Evolutionary conservation across 1,284 basidiomycete genomes (phyloP).

Genomic region (Trichosporon sp.): DNA sequence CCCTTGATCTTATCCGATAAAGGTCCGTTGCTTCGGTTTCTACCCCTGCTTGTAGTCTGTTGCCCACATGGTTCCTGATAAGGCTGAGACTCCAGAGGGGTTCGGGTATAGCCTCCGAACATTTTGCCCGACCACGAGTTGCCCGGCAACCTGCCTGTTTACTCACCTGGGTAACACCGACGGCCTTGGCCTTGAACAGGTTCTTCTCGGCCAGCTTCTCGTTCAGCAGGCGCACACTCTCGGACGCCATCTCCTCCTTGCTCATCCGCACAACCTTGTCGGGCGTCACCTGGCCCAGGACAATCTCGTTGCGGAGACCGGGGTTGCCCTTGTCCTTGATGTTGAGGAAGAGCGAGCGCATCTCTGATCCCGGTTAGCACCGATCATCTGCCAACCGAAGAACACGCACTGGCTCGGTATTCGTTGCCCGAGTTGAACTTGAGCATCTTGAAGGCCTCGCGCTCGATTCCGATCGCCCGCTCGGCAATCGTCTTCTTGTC

Average conservation of each 20-base stretch:
- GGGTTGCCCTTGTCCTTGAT: conserved; percentile 96
- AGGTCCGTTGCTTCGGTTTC: not conserved
- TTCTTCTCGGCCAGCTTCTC: conserved; percentile 81
- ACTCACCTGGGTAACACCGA: conserved; percentile 66
- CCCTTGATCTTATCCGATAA: not conserved
- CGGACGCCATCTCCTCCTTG: conserved; percentile 90
- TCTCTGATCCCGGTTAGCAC: conserved; percentile 60
- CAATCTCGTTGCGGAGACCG: conserved; percentile 72
- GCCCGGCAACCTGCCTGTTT: not conserved
- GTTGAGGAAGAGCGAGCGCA: conserved; percentile 85
- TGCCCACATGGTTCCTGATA: not conserved
- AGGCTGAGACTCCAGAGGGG: too few relatives aligned
- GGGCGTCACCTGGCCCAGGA: conserved; percentile 69
- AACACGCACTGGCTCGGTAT: conserved; percentile 47
- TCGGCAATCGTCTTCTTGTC: conserved; percentile 49
- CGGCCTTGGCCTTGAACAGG: conserved; percentile 84
- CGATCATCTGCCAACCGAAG: not conserved
- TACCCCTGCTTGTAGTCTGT: not conserved
- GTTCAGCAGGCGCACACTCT: conserved; percentile 78
- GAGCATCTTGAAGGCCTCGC: conserved; percentile 42
- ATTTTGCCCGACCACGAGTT: not conserved
- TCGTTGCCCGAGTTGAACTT: conserved; percentile 46
- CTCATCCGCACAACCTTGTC: conserved; percentile 74
- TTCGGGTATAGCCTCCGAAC: not conserved
- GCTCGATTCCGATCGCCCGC: conserved; percentile 51